Evolutionary conservation across 2,329 filamentous ascomycete species (phyloP).

Genomic region (Verticillium albo-atrum): DNA sequence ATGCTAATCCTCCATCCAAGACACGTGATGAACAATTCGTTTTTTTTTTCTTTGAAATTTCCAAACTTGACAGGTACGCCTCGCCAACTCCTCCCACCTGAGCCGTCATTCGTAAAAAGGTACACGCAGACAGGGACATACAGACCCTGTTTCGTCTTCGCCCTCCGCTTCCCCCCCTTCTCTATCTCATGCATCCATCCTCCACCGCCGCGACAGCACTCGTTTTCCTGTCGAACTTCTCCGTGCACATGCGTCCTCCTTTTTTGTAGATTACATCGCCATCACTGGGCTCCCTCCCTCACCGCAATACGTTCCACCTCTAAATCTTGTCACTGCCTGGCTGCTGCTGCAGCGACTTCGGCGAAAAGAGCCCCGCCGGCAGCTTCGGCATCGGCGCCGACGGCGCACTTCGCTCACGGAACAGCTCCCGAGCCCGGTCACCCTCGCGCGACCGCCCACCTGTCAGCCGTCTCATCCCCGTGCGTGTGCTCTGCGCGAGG

Average conservation of each 20-base stretch:
- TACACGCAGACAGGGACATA: background rate
- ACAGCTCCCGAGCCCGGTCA: constrained; percentile 28
- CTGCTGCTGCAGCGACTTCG: constrained; percentile 16
- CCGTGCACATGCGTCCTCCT: background rate
- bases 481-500: constrained; percentile 50
- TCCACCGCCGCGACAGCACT: background rate
- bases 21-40: too few relatives aligned
- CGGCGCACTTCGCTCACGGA: constrained; percentile 27
- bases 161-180: background rate
- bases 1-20: background rate
- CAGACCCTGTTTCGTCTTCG: background rate
- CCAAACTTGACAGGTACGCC: background rate
- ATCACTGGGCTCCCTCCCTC: background rate
- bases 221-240: background rate
- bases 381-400: constrained; percentile 38
- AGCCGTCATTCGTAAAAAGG: background rate
- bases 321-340: background rate
- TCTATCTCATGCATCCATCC: background rate
- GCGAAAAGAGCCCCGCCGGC: constrained; percentile 24
- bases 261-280: background rate
- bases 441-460: constrained; percentile 43
- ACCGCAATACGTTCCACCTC: background rate
- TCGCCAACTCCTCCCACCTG: background rate
- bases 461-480: constrained; percentile 58
- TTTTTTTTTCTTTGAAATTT: too few relatives aligned